Evolutionary conservation across 2,329 filamentous ascomycete species (phyloP).

Genomic region (Pseudogymnoascus sp.): DNA sequence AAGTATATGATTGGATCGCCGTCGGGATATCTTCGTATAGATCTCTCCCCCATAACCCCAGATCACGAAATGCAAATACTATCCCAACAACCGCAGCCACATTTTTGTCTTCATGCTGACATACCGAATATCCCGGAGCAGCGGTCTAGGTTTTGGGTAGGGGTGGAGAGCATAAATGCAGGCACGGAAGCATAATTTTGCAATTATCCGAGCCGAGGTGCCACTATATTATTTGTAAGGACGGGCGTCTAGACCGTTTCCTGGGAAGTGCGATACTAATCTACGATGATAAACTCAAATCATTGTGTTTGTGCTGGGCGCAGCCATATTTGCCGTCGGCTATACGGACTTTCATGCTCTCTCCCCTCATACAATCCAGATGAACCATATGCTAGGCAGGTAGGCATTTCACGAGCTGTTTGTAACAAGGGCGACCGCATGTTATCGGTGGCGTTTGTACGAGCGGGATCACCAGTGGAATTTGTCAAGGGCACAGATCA

Average conservation of each 20-base stretch:
- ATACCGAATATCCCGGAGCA: conserved; percentile 2
- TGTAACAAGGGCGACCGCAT: background rate
- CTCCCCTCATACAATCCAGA: background rate
- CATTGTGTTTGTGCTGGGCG: background rate
- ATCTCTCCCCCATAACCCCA: background rate
- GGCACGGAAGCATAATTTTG: background rate
- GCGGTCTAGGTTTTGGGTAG: background rate
- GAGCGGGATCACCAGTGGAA: background rate
- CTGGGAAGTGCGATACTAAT: background rate
- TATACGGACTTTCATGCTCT: background rate
- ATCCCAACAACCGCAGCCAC: background rate
- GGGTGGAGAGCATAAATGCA: background rate
- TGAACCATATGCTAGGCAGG: background rate
- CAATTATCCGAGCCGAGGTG: background rate
- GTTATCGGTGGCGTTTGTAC: background rate
- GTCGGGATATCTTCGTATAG: background rate
- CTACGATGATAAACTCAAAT: conserved; percentile 1
- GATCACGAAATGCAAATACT: conserved; percentile 5
- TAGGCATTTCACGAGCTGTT: background rate
- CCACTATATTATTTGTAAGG: background rate
- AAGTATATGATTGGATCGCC: background rate
- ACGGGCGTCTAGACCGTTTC: background rate
- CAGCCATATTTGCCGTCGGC: background rate
- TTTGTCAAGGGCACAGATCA: background rate
- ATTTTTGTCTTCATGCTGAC: background rate